Evolutionary conservation across 768 basidiomycete species (phyloP), one percentile per base, ranked within the genome.

Genomic region (Gyrodon lividus): DNA sequence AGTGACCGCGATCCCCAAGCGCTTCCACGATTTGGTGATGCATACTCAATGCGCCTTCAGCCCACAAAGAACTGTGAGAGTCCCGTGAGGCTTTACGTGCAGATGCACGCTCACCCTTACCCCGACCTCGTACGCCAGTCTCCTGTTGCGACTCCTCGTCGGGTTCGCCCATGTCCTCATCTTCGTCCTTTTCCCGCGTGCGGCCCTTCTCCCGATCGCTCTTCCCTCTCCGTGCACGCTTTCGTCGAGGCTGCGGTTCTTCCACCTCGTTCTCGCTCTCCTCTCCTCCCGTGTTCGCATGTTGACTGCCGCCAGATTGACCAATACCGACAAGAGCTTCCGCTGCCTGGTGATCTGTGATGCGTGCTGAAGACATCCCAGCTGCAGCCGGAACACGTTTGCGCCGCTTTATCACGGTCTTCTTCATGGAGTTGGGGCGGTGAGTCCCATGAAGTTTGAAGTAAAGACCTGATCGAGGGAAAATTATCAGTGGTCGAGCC

Each of bases 371-470:
- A 57, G 57, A 74, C 67, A 69, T 67, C 56, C 69, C 65, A 51
- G 69, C 79, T 17, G 88, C 92, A 45, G 96, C 95, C 31, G 97
- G 94, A 37, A 99, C 95, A 59, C 97, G 87, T 73, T 98, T 98
- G 58, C 97, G 79, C 30, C 97, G 83, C 74, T 99, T 99, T 80
- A 99, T 99, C 59, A 97, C 92, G 4, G 92, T 89, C 77, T 98
- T 98, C 73, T 97, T 98, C 94, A 99, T 96, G 56, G 93, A 92
- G 58, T 94, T 95, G 34, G 97, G 97, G 33, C 97, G 84, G 62
- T 98, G 94, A 2, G 91, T 92, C 43, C 94, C 93, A 74, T 99
- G 97, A 12, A 99, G 80, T 72, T 99, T 98, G 79, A 92, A 97
- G 74, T 98, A 99, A 8, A 99, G 81, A 50, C 96, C 96, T 98